A percentile compares a stretch with the other conserved stretches of the same genome.
Evolutionary conservation across 2,329 filamentous ascomycete genomes (phyloP).

Genomic region (Penicillium occitanis): DNA sequence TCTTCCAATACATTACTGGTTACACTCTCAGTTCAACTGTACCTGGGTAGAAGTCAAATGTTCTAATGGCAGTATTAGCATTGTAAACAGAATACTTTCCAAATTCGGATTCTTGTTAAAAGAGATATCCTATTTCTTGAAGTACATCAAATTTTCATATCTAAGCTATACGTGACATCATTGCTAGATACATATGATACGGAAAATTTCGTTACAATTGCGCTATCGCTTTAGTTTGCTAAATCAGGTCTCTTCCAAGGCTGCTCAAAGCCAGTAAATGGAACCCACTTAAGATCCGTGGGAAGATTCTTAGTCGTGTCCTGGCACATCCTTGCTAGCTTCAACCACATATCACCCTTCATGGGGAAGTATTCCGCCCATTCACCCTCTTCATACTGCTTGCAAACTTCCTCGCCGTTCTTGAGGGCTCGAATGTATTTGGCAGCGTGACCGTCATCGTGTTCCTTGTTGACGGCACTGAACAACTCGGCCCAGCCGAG

Average conservation of each 20-base stretch:
- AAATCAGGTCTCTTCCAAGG: constrained; percentile 6
- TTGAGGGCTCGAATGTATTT: constrained; percentile 39
- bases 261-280: not conserved
- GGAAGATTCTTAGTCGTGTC: constrained; percentile 23
- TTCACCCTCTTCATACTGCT: constrained; percentile 24
- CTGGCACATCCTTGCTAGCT: constrained; percentile 25
- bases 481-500: constrained; percentile 33
- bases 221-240: not conserved
- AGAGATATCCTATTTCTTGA: not conserved
- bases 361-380: constrained; percentile 21
- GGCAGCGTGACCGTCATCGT: constrained; percentile 39
- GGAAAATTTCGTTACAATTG: not conserved
- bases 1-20: not conserved
- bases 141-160: not conserved
- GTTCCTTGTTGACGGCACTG: constrained; percentile 24
- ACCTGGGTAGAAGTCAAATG: not conserved
- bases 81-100: not conserved
- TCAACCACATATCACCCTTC: constrained; percentile 31
- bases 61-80: not conserved
- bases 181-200: not conserved
- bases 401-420: constrained; percentile 30
- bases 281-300: not conserved
- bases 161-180: not conserved
- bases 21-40: not conserved
- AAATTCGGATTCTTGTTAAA: not conserved